Evolutionary conservation across 2,329 filamentous ascomycete genomes (phyloP), one percentile per base, ranked within the genome.

Genomic region (Lasiodiplodia citricola): DNA sequence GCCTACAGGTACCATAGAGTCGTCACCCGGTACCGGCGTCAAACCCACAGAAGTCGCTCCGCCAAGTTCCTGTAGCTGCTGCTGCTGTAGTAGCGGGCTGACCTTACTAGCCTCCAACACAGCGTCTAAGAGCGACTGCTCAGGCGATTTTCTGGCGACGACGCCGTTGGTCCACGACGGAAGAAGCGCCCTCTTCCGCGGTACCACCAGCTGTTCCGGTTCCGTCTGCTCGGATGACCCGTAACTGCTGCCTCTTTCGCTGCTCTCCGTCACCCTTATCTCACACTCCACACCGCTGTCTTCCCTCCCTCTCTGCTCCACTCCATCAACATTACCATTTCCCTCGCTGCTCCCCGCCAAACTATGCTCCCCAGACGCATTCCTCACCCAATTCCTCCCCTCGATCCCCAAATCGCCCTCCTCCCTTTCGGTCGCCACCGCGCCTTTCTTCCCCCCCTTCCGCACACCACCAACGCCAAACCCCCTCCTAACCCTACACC

Each of bases 331-430:
- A 38, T 28, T 14, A 4, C 38, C 60, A 6, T 63, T n/a, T 37
- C 28, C 58, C 31, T 37, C 54, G 52, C 44, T 41, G 35, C 51
- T 69, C 21, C 65, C 70, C 31, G 66, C 70, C 14, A 72, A 28
- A 37, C 69, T 63, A 67, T 68, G 68, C 65, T 70, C 44, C 60
- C 60, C 58, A 3, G 58, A 63, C 44, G 58, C 60, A 14, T 18
- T 52, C 60, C 60, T 38, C 47, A 64, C 60, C 60, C 60, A 64
- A 52, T 64, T 64, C 28, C n/a, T 25, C 31, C 60, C 60, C 60
- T 69, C 68, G 68, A 71, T 21, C 68, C 65, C 64, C 66, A 70
- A 18, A 66, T 69, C 38, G 35, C 69, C 28, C 37, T 55, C 50
- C 38, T 63, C 47, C 14, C 10, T 56, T 60, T 67, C 51, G n/a